A percentile compares a stretch with the other conserved stretches of the same genome.
These are phyloP conservation scores for Teunomyces stri DNA, from an alignment of 805 yeast genomes.

Conservation along the genomic window DNA sequence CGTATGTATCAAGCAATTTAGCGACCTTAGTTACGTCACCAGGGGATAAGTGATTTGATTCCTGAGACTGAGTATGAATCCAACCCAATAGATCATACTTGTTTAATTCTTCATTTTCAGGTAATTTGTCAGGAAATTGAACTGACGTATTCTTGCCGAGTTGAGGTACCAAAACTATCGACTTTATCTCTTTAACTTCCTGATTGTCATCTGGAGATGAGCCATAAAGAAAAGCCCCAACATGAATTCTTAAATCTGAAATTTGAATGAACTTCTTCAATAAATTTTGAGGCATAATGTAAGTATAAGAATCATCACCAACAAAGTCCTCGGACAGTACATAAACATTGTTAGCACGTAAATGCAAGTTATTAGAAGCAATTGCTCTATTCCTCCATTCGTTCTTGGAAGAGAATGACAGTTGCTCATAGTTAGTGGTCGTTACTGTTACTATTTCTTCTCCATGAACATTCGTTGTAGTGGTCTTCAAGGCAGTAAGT, in stretches of 20 bases:
- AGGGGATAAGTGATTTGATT: conserved; percentile 60
- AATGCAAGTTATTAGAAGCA: conserved; percentile 66
- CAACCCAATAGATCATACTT: conserved; percentile 83
- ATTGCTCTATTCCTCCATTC: conserved; percentile 92
- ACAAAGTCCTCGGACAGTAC: conserved; percentile 60
- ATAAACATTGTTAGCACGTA: conserved; percentile 68
- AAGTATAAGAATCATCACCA: conserved; percentile 56
- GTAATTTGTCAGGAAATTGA: conserved; percentile 52
- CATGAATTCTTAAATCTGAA: conserved; percentile 76
- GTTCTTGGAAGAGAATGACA: conserved; percentile 74
- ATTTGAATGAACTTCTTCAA: conserved; percentile 74
- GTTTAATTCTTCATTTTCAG: conserved; percentile 33
- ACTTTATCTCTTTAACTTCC: conserved; percentile 72
- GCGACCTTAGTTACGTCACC: conserved; percentile 67
- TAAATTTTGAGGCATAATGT: conserved; percentile 78
- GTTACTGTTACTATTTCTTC: conserved; percentile 95
- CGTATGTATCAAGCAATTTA: conserved; percentile 33
- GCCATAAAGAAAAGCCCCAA: conserved; percentile 82
- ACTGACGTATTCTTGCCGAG: conserved; percentile 69
- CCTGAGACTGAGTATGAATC: conserved; percentile 86
- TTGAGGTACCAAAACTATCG: conserved; percentile 83
- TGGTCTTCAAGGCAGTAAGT: conserved; percentile 74
- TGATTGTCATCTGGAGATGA: conserved; percentile 68
- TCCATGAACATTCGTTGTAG: conserved; percentile 88
- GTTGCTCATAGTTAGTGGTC: conserved; percentile 83